Evolutionary conservation across 2,329 filamentous ascomycete species (phyloP).

Genomic region (Trichoderma gracile): DNA sequence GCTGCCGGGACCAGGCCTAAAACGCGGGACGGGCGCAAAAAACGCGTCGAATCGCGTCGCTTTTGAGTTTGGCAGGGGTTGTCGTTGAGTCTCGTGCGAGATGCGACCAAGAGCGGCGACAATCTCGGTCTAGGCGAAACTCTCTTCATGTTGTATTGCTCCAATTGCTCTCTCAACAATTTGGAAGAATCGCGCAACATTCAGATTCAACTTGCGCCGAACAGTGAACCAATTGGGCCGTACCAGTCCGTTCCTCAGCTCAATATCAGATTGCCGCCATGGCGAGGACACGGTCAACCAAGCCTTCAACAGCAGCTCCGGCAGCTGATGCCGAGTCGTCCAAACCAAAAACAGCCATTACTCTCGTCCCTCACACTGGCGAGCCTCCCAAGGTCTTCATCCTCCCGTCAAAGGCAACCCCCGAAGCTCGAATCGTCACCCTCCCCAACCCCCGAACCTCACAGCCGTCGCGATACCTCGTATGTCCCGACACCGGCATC

Average conservation of each 20-base stretch:
- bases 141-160: neutral
- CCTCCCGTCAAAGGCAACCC: constrained; percentile 55
- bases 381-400: constrained; percentile 60
- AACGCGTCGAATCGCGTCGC: constrained; percentile 22
- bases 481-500: constrained; percentile 62
- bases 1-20: neutral
- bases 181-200: neutral
- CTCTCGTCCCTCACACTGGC: constrained; percentile 25
- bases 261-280: constrained; percentile 36
- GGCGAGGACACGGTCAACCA: constrained; percentile 53
- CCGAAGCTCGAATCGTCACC: constrained; percentile 59
- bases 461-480: constrained; percentile 59
- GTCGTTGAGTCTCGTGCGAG: neutral
- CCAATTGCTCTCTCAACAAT: neutral
- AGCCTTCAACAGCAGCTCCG: constrained; percentile 35
- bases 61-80: constrained; percentile 21
- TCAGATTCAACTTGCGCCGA: too few relatives aligned
- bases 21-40: constrained; percentile 23
- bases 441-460: constrained; percentile 60
- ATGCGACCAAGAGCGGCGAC: neutral
- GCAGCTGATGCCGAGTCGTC: constrained; percentile 34
- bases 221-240: neutral
- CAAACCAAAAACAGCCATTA: constrained; percentile 10
- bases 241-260: neutral
- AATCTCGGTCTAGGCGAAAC: neutral